Conservation (phyloP, 1,284 basidiomycete genomes). For the Ceratobasidium sp. region DNA sequence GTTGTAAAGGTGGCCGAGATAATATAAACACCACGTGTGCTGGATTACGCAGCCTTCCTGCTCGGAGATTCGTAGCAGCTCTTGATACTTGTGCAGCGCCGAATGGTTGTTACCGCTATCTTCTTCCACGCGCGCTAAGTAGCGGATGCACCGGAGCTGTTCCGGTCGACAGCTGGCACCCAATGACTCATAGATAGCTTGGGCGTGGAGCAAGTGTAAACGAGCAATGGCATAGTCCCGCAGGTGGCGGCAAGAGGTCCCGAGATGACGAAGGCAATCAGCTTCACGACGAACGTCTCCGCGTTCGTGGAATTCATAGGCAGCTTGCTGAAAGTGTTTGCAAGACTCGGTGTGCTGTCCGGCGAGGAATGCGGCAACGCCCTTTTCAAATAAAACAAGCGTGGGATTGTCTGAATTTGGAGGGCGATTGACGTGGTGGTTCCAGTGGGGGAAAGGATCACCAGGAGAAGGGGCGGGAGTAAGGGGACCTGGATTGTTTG, state of each 20-base stretch:
- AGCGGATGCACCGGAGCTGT: slow-evolving; percentile 18
- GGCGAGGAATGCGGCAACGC: slow-evolving; percentile 24
- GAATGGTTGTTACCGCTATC: slow-evolving; percentile 14
- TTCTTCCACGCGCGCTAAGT: slow-evolving; percentile 33
- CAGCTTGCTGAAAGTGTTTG: slow-evolving; percentile 31
- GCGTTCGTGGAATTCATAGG: slow-evolving; percentile 24
- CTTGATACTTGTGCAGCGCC: slow-evolving; percentile 20
- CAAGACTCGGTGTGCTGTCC: slow-evolving; percentile 19
- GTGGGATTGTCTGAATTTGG: background rate
- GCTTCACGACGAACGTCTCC: slow-evolving; percentile 12
- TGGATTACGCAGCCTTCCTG: slow-evolving; percentile 4
- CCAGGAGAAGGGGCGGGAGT: background rate
- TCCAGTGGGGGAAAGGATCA: too few relatives aligned
- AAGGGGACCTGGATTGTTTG: too few relatives aligned
- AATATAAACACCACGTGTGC: slow-evolving; percentile 29
- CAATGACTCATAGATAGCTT: slow-evolving; percentile 15
- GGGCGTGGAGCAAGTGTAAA: slow-evolving; percentile 9
- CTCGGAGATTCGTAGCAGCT: slow-evolving; percentile 1
- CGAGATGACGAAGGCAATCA: slow-evolving; percentile 30
- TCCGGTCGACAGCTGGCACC: slow-evolving; percentile 11
- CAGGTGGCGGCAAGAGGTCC: slow-evolving; percentile 15
- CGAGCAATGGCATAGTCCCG: slow-evolving; percentile 14
- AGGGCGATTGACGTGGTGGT: background rate
- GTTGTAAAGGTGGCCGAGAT: slow-evolving; percentile 29
- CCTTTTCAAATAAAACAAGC: background rate